Conservation (phyloP, 306 rosid species). For the Urtica urens region DNA sequence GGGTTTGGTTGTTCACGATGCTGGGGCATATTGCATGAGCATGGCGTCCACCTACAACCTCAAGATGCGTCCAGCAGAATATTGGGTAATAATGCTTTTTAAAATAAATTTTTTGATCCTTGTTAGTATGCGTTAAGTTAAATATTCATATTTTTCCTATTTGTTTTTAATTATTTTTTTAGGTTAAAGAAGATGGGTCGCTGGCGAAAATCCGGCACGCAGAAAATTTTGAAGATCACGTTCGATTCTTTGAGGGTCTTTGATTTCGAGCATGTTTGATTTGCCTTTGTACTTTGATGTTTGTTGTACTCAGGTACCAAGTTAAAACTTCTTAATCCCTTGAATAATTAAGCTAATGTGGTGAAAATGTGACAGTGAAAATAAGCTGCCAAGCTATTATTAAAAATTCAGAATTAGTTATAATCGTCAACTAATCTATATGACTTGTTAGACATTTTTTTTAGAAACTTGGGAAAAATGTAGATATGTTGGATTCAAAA, state of each 20-base stretch:
- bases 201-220: conserved; percentile 84
- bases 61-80: conserved; percentile 94
- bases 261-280: conserved; percentile 19
- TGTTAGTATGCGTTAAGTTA: too few relatives aligned
- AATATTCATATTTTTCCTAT: not conserved
- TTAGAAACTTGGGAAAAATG: too few relatives aligned
- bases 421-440: too few relatives aligned
- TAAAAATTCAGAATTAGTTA: too few relatives aligned
- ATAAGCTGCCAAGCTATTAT: too few relatives aligned
- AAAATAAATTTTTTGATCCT: too few relatives aligned
- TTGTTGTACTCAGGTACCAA: not conserved
- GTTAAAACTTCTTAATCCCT: too few relatives aligned
- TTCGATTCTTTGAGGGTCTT: conserved; percentile 64
- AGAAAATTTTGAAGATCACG: conserved; percentile 73
- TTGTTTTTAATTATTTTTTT: not conserved
- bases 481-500: too few relatives aligned
- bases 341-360: too few relatives aligned
- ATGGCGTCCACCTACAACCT: conserved; percentile 98
- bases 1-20: conserved; percentile 95
- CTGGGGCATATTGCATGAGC: conserved; percentile 98
- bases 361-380: too few relatives aligned
- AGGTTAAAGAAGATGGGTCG: conserved; percentile 77
- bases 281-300: not conserved
- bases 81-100: too few relatives aligned
- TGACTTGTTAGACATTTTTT: too few relatives aligned